phyloP scores from a whole-genome alignment of 768 basidiomycete genomes.

The Naganishia antarctica region DNA sequence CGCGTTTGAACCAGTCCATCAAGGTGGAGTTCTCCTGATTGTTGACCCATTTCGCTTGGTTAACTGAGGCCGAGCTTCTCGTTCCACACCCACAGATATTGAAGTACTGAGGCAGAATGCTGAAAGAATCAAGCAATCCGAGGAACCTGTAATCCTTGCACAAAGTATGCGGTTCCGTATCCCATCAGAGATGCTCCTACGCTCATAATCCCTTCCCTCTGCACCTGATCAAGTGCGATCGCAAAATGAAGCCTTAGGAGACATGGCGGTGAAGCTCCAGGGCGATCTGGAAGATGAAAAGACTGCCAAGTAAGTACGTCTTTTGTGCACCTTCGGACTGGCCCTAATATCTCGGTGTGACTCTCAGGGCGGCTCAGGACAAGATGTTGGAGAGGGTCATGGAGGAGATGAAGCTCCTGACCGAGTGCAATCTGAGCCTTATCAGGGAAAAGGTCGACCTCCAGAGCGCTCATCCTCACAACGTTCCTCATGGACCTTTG shows the following conservation, averaged over 20 bases:
- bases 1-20: not conserved
- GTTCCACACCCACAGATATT: not conserved
- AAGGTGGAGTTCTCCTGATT: not conserved
- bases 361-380: not conserved
- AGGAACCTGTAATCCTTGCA: not conserved
- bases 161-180: not conserved
- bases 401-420: not conserved
- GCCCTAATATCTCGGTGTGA: too few species aligned
- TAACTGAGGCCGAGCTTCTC: too few species aligned
- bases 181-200: too few species aligned
- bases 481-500: too few species aligned
- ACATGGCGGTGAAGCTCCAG: not conserved
- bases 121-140: not conserved
- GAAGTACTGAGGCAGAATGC: not conserved
- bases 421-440: not conserved
- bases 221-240: not conserved
- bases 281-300: conserved; percentile 10
- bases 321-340: too few species aligned
- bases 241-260: not conserved
- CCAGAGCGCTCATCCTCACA: not conserved
- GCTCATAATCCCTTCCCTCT: too few species aligned
- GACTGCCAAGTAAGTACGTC: not conserved
- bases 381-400: not conserved
- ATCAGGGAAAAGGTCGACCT: not conserved
- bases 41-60: too few species aligned